Base-by-base conservation (phyloP, 495 filamentous ascomycete genomes). In the Cercophora samala region DNA sequence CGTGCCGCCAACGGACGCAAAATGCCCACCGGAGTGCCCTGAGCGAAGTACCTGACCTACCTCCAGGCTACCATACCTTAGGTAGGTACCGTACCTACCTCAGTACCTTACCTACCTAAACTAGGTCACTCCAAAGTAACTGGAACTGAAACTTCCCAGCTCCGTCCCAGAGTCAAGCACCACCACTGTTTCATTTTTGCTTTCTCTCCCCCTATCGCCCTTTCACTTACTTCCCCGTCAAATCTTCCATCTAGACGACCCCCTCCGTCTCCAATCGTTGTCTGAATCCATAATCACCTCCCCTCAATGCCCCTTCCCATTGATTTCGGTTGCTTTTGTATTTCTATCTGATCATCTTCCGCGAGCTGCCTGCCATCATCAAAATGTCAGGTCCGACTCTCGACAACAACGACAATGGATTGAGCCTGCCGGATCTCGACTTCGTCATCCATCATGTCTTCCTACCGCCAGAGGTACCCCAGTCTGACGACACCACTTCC, bases 381-480 rank as follows among this genome's bases (percentile, higher is more conserved):
- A 17, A 13, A 2, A 46, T 46, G 37, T 5, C 37, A 46, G 37
- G 37, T 46, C 37, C 37, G 11, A 3, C 15, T 46, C 15, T 46
- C 5, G 37, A 18, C 37, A 17, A 11, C 37, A 9, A 46, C 13
- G 37, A 9, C 15, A 8, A 46, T 46, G 37, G 37, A 46, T 0
- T 9, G 37, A 46, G 5, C 5, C 37, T 11, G 37, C 37, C 8
- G 15, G 37, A 17, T 46, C 66, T 71, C n/a, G 18, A 66, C 23
- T 86, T 82, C 70, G 66, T 82, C 3, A 73, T 86, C 69, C 74
- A 88, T 60, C 87, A 91, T 72, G 75, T 90, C 23, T 85, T 88
- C 63, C 78, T 90, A 0, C 88, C 87, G 0, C 85, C 86, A 0
- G 77, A 83, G 25, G 69, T 89, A 0, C 88, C 88, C 0, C 80